Base-by-base conservation (phyloP, 2,329 filamentous ascomycete genomes). In the Aspergillus fumigatiaffinis region DNA sequence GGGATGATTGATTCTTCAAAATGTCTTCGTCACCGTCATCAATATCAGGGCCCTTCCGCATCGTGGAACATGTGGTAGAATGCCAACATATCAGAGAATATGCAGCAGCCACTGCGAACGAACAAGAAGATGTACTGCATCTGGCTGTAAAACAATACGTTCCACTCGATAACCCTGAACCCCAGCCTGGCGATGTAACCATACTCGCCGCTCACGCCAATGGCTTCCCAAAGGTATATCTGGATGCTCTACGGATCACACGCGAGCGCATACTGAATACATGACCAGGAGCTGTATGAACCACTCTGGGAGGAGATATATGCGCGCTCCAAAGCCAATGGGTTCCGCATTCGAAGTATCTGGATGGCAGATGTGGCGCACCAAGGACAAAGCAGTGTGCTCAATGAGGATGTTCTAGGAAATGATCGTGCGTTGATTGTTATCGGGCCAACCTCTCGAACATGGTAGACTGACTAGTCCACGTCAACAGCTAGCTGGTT, bases 281-380 rank as follows among this genome's bases (percentile, higher is more conserved):
- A 66, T 56, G 5, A 17, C 29, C 41, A 92, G 89, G 93, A 97
- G 79, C 76, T 97, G 2, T 97, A 97, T 70, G 92, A 97, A 68
- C 90, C 93, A 0, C 78, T 97, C 0, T 97, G 92, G 89, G 90
- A 93, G 58, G 91, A 96, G 52, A 78, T 97, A 1, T 79, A 89
- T 64, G 75, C 80, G 20, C 77, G 80, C 20, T 78, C 87, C 5
- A 81, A 82, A 62, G 70, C 74, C 14, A 77, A 81, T 55, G 86
- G 85, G 20, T 84, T 95, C 65, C 80, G 82, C 2, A 90, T 97
- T 66, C 84, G 91, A 56, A 81, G 84, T 60, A 92, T 97, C 65
- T 96, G 90, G 89, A 94, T 96, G 66, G 87, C 91, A 60, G 93
- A 97, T 76, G 85, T 89, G n/a, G 87, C 90, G 29, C 87, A 91